A percentile compares a stretch with the other conserved stretches of the same genome.
Conservation (phyloP, 2,329 filamentous ascomycete genomes). For the Aspergillus felis region DNA sequence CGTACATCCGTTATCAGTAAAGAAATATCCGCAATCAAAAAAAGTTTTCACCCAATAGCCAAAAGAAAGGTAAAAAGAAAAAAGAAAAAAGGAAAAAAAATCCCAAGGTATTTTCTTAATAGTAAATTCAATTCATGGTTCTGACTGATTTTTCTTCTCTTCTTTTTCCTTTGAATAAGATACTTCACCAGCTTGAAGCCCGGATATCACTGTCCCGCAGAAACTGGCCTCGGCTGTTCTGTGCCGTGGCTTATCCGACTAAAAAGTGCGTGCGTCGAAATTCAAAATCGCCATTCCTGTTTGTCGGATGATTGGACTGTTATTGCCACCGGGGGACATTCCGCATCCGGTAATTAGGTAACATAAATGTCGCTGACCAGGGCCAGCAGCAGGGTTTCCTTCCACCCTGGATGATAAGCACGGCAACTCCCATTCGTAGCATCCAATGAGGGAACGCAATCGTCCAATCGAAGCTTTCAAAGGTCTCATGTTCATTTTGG, state of each 20-base stretch:
- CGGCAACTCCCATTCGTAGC: constrained; percentile 10
- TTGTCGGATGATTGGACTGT: background rate
- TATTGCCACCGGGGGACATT: background rate
- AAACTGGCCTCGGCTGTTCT: background rate
- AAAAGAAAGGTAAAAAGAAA: background rate
- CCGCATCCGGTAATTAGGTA: constrained; percentile 15
- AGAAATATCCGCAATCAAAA: background rate
- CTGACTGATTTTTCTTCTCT: background rate
- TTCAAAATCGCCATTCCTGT: background rate
- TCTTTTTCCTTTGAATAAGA: background rate
- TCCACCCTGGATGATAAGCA: constrained; percentile 15
- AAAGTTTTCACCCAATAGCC: too few species aligned
- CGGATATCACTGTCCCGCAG: background rate
- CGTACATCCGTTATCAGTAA: background rate
- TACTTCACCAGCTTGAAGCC: background rate
- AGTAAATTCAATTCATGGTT: background rate
- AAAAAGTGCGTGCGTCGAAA: background rate
- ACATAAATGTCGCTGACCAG: constrained; percentile 11
- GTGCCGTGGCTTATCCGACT: background rate
- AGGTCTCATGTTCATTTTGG: background rate
- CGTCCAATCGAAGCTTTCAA: background rate
- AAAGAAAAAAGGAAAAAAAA: background rate
- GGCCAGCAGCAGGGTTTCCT: background rate
- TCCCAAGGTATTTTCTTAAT: background rate
- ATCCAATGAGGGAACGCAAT: constrained; percentile 1